Percentiles rank a stretch among this genome's conserved stretches.
Evolutionary conservation across 1,284 basidiomycete genomes (phyloP).

Genomic region (Psilocybe mexicana): DNA sequence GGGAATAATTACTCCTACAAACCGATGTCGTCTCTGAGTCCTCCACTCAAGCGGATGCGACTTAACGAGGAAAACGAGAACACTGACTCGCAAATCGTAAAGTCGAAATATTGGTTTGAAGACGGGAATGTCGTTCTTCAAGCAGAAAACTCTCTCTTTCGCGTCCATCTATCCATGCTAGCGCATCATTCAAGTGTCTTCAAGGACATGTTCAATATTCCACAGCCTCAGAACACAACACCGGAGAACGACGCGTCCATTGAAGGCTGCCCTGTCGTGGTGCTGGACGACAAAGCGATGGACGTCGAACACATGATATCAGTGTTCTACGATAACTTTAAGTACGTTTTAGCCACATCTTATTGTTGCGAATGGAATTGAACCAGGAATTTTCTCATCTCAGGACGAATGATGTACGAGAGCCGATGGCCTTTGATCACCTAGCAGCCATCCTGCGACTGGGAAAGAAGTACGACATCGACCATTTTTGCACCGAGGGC

Average conservation of each 20-base stretch:
- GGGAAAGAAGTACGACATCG: constrained; percentile 9
- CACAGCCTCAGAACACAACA: no score
- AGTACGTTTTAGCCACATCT: not conserved
- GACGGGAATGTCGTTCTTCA: constrained; percentile 5
- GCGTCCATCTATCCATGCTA: not conserved
- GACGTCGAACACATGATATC: constrained; percentile 21
- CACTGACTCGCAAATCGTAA: not conserved
- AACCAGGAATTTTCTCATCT: no score
- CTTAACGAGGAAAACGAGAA: no score
- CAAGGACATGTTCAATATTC: not conserved
- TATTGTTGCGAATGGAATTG: no score
- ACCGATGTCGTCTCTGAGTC: no score
- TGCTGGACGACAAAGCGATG: constrained; percentile 19
- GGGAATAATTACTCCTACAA: no score
- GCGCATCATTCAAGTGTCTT: not conserved
- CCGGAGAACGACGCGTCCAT: no score
- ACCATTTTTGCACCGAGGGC: not conserved
- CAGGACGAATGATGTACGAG: not conserved
- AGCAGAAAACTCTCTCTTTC: constrained; percentile 2
- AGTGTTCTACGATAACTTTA: constrained; percentile 19
- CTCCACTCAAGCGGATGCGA: no score
- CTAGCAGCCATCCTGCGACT: not conserved
- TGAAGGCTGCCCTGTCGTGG: constrained; percentile 19
- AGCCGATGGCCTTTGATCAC: not conserved
- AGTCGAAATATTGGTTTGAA: constrained; percentile 3